A percentile compares a stretch with the other conserved stretches of the same genome.
phyloP scores from a whole-genome alignment of 768 basidiomycete genomes.

The Trichaptum fuscoviolaceum region DNA sequence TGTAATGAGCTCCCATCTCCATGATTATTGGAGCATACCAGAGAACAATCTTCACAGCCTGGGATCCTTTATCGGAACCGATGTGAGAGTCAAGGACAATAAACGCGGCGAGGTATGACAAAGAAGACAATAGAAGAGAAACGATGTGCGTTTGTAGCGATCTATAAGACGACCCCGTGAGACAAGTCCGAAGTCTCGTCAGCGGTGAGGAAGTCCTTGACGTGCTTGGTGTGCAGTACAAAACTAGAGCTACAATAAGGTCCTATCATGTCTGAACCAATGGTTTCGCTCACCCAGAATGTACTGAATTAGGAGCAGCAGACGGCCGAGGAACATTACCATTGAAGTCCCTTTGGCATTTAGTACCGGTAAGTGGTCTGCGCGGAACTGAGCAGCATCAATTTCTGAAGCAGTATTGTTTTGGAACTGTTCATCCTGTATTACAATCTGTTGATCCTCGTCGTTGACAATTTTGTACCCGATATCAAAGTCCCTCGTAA shows the following conservation, averaged over 20 bases:
- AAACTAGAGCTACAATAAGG: neutral
- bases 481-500: constrained; percentile 5
- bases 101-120: neutral
- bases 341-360: neutral
- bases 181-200: neutral
- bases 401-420: neutral
- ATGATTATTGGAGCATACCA: neutral
- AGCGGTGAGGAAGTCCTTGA: neutral
- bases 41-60: neutral
- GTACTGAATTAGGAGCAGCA: neutral
- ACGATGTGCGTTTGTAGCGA: neutral
- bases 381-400: neutral
- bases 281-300: neutral
- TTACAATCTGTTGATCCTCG: neutral
- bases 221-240: neutral
- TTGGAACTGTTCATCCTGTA: neutral
- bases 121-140: neutral
- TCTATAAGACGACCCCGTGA: neutral
- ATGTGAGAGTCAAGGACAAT: neutral
- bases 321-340: neutral
- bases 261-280: neutral
- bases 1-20: constrained; percentile 2
- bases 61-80: neutral
- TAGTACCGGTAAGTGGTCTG: neutral
- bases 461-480: neutral